These are phyloP conservation scores for Metschnikowia henanensis DNA, from an alignment of 805 yeast genomes.

Conservation along the genomic window DNA sequence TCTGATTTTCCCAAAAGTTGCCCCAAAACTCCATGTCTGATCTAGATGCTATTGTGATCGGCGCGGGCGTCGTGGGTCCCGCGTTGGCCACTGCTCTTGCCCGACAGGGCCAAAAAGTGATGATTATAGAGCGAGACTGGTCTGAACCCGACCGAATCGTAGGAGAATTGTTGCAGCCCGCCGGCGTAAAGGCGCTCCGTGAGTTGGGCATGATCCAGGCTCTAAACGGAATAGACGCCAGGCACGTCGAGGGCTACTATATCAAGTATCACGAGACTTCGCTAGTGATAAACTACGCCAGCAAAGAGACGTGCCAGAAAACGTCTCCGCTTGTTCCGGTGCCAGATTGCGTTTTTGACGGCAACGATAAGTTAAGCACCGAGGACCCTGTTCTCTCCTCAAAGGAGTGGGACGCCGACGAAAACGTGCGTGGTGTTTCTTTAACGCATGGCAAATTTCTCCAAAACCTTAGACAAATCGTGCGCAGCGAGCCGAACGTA, in stretches of 20 bases:
- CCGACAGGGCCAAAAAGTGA: constrained; percentile 81
- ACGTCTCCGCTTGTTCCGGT: constrained; percentile 48
- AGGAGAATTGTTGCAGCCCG: constrained; percentile 97
- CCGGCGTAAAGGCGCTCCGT: constrained; percentile 82
- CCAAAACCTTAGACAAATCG: constrained; percentile 70
- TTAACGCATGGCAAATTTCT: constrained; percentile 93
- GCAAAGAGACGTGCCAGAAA: constrained; percentile 46
- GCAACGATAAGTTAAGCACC: constrained; percentile 51
- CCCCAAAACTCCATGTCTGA: background rate
- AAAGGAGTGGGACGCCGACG: constrained; percentile 58
- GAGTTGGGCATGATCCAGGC: constrained; percentile 83
- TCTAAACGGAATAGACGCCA: constrained; percentile 74
- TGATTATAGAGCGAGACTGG: constrained; percentile 87
- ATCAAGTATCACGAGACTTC: constrained; percentile 62
- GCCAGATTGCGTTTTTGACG: constrained; percentile 54
- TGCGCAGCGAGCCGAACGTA: constrained; percentile 67
- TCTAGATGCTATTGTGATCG: constrained; percentile 80
- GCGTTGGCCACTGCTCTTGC: constrained; percentile 88
- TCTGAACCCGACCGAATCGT: constrained; percentile 92
- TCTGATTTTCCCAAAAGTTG: background rate
- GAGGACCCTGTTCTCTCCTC: constrained; percentile 47
- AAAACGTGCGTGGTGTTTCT: constrained; percentile 70
- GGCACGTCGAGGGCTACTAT: constrained; percentile 76
- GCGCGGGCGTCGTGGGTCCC: constrained; percentile 99
- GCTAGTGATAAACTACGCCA: constrained; percentile 70